A percentile compares a stretch with the other conserved stretches of the same genome.
phyloP scores from a whole-genome alignment of 331 rosid species.

The Malus hybrid region DNA sequence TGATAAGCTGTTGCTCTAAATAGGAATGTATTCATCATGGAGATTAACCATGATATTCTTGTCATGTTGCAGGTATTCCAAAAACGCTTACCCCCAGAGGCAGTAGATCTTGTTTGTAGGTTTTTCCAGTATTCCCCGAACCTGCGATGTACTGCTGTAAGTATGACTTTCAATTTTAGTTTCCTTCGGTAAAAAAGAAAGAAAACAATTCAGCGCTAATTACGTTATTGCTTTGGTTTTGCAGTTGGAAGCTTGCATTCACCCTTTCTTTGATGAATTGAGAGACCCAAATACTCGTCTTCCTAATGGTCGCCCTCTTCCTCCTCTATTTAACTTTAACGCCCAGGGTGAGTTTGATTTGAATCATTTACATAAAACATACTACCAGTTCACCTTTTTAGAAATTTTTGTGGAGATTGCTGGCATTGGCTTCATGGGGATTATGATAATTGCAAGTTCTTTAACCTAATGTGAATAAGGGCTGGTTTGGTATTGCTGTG shows the following conservation, averaged over 20 bases:
- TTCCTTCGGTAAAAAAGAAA: background rate
- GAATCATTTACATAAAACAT: background rate
- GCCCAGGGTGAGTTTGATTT: slow-evolving; percentile 43
- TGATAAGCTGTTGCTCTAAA: background rate
- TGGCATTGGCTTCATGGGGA: background rate
- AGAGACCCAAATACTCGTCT: slow-evolving; percentile 80
- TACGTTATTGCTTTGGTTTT: background rate
- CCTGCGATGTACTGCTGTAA: slow-evolving; percentile 83
- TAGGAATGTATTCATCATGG: slow-evolving; percentile 2
- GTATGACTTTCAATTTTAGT: slow-evolving; percentile 12
- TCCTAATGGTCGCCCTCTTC: slow-evolving; percentile 84
- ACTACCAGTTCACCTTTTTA: background rate
- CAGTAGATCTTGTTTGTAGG: slow-evolving; percentile 83
- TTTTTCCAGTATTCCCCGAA: slow-evolving; percentile 87
- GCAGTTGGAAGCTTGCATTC: slow-evolving; percentile 82
- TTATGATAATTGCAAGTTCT: too few species aligned
- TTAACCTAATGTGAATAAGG: too few species aligned
- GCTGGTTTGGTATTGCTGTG: too few species aligned
- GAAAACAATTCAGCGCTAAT: background rate
- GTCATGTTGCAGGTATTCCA: slow-evolving; percentile 56
- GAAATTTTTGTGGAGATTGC: background rate
- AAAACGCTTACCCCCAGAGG: slow-evolving; percentile 84
- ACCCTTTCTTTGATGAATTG: slow-evolving; percentile 75
- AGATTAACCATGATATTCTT: slow-evolving; percentile 12
- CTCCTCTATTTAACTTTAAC: slow-evolving; percentile 76